Evolutionary conservation across 805 yeast genomes (phyloP).

Genomic region (Wickerhamomyces sydowiorum): DNA sequence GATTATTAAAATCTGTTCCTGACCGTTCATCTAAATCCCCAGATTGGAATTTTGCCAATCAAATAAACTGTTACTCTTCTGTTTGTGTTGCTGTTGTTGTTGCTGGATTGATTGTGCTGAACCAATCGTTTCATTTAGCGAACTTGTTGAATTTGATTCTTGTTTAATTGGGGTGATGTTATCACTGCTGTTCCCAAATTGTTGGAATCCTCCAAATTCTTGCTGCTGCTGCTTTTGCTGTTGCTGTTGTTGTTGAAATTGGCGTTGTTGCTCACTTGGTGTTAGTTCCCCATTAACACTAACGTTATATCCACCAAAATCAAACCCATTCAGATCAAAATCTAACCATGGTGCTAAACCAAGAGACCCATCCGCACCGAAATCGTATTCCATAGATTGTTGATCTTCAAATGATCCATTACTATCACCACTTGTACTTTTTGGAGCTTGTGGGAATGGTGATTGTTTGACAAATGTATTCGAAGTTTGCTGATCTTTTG

Average conservation of each 20-base stretch:
- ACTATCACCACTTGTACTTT: background rate
- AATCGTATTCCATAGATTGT: slow-evolving; percentile 30
- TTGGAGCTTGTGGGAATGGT: background rate
- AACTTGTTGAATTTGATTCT: background rate
- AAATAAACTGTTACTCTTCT: slow-evolving; percentile 1
- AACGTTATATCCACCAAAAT: slow-evolving; percentile 6
- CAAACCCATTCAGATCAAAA: slow-evolving; percentile 28
- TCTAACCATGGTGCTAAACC: slow-evolving; percentile 69
- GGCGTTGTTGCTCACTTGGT: slow-evolving; percentile 4
- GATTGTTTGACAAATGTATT: background rate
- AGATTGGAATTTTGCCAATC: slow-evolving; percentile 3
- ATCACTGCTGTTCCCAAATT: background rate
- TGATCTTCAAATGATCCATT: background rate
- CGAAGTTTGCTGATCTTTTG: background rate
- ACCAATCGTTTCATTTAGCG: background rate
- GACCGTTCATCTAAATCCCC: background rate
- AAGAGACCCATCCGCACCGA: slow-evolving; percentile 78
- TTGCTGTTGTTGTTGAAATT: slow-evolving; percentile 1
- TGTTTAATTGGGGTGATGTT: no score
- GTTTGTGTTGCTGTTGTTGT: background rate
- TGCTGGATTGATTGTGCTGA: background rate
- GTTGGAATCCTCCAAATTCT: background rate
- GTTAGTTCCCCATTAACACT: slow-evolving; percentile 6
- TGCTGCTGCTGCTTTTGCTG: background rate
- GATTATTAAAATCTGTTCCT: no score